Evolutionary conservation across 1,284 basidiomycete species (phyloP).

Genomic region (Melampsora larici-populina): DNA sequence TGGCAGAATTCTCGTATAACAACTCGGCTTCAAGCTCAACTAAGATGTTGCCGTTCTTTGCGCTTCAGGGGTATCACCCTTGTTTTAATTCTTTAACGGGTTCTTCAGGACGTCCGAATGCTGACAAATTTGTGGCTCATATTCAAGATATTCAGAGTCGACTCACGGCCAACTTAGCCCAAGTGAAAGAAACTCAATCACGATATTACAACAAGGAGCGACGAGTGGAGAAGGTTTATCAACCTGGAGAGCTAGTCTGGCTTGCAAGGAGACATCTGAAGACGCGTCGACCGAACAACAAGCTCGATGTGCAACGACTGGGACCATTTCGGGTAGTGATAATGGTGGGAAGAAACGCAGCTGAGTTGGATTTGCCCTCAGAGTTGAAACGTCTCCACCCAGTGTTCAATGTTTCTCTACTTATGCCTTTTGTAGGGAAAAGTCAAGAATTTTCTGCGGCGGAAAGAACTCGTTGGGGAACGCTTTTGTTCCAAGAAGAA

Average conservation of each 20-base stretch:
- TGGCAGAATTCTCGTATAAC: slow-evolving; percentile 54
- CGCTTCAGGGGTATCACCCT: slow-evolving; percentile 55
- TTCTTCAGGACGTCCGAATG: neutral
- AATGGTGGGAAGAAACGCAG: too few species aligned
- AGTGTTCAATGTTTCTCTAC: neutral
- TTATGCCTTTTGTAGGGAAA: too few species aligned
- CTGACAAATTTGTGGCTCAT: neutral
- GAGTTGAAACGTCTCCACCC: neutral
- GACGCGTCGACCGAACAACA: neutral
- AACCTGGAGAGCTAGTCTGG: neutral
- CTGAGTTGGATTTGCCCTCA: too few species aligned
- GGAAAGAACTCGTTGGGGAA: too few species aligned
- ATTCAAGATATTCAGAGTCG: neutral
- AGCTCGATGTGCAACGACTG: too few species aligned
- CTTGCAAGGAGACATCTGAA: neutral
- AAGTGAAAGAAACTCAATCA: too few species aligned
- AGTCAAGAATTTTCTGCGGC: too few species aligned
- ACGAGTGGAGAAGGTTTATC: too few species aligned
- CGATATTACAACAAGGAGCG: neutral
- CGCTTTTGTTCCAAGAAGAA: too few species aligned
- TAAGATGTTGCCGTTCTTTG: slow-evolving; percentile 54
- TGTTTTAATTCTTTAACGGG: slow-evolving; percentile 16
- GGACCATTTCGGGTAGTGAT: too few species aligned
- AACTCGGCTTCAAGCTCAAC: slow-evolving; percentile 50
- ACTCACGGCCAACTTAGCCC: neutral